Evolutionary conservation across 257 asterid genomes (phyloP).

Genomic region (Gentiana dahurica): DNA sequence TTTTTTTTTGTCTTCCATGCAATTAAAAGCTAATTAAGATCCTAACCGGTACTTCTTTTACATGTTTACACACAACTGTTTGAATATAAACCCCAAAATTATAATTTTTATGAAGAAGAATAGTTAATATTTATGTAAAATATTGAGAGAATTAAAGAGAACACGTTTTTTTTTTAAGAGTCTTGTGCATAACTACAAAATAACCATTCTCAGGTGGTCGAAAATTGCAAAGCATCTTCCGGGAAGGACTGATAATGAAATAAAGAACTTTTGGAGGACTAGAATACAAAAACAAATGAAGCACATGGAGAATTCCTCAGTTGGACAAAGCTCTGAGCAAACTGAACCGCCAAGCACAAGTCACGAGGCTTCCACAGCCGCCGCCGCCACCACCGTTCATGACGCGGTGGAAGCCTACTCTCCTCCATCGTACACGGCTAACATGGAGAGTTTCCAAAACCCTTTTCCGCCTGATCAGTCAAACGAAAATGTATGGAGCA

Average conservation of each 20-base stretch:
- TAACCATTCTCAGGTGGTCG: conserved; percentile 54
- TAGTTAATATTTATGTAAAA: too few species aligned
- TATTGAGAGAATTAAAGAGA: too few species aligned
- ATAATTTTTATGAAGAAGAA: too few species aligned
- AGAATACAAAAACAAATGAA: conserved; percentile 78
- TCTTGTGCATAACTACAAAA: background rate
- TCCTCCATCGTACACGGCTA: conserved; percentile 39
- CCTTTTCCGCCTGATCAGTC: conserved; percentile 44
- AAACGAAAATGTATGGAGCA: conserved; percentile 61
- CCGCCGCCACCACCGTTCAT: background rate
- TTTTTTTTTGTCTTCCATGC: too few species aligned
- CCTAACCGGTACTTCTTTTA: too few species aligned
- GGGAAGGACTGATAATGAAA: conserved; percentile 88
- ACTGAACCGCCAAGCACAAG: conserved; percentile 47
- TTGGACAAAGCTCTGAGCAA: conserved; percentile 20
- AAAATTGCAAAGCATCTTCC: conserved; percentile 90
- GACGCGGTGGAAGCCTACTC: conserved; percentile 56
- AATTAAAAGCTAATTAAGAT: too few species aligned
- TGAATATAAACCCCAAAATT: too few species aligned
- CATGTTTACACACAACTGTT: too few species aligned
- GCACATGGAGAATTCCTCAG: conserved; percentile 29
- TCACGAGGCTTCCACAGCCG: conserved; percentile 39
- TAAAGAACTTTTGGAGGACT: conserved; percentile 91
- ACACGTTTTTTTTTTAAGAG: background rate
- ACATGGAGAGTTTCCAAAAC: conserved; percentile 32